phyloP scores from a whole-genome alignment of 148 eudicot species.

The Oxyria digyna region DNA sequence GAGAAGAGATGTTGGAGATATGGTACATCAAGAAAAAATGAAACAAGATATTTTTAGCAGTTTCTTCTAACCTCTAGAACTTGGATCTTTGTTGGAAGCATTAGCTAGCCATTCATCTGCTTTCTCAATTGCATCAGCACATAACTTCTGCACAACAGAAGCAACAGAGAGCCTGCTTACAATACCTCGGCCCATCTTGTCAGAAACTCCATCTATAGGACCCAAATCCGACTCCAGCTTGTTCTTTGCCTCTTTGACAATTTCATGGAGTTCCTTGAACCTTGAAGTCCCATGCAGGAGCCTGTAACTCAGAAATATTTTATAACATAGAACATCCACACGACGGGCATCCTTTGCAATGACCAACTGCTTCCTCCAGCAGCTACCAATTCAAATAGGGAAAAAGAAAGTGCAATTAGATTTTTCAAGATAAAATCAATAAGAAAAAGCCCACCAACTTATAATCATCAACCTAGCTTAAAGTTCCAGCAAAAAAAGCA shows the following conservation, averaged over 20 bases:
- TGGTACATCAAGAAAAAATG: background rate
- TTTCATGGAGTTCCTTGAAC: conserved; percentile 62
- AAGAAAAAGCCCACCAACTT: background rate
- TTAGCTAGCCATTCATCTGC: conserved; percentile 64
- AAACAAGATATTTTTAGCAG: background rate
- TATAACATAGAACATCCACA: conserved; percentile 68
- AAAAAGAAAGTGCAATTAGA: background rate
- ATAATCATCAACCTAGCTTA: background rate
- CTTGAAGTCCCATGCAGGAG: conserved; percentile 63
- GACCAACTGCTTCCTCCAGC: conserved; percentile 81
- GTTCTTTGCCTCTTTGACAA: conserved; percentile 52
- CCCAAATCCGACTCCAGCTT: conserved; percentile 83
- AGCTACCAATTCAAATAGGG: conserved; percentile 30
- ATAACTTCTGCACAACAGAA: conserved; percentile 61
- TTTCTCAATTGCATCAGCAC: conserved; percentile 67
- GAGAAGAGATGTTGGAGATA: background rate
- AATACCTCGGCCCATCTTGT: conserved; percentile 69
- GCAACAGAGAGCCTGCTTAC: conserved; percentile 84
- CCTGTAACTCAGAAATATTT: conserved; percentile 66
- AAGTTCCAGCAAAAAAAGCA: background rate
- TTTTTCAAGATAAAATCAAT: background rate
- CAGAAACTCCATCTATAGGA: conserved; percentile 55
- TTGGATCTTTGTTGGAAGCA: conserved; percentile 19
- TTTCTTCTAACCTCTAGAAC: conserved; percentile 35
- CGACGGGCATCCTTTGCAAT: conserved; percentile 83